phyloP scores from a whole-genome alignment of 371 early-diverging fungal genomes.

The Mortierella sp. region DNA sequence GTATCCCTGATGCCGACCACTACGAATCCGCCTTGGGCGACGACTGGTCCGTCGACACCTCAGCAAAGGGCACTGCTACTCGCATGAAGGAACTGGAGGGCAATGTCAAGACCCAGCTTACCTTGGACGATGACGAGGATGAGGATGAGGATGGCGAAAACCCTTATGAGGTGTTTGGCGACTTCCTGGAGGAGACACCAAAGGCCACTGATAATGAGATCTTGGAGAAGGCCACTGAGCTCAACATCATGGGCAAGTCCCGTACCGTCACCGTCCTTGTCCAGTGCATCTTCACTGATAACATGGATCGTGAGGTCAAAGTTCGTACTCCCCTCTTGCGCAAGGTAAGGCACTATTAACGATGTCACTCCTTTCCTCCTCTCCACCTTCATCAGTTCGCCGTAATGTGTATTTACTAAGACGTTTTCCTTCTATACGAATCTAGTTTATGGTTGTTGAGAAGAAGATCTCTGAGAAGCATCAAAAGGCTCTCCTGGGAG shows the following conservation, averaged over 20 bases:
- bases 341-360: conserved; percentile 38
- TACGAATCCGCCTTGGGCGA: conserved; percentile 78
- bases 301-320: conserved; percentile 67
- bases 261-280: conserved; percentile 79
- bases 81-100: conserved; percentile 78
- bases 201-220: conserved; percentile 75
- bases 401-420: neutral
- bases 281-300: conserved; percentile 78
- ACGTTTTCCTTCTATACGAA: neutral
- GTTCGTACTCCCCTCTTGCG: conserved; percentile 74
- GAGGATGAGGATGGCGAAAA: conserved; percentile 77
- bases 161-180: conserved; percentile 78
- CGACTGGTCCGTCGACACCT: conserved; percentile 88
- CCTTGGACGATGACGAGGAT: conserved; percentile 59
- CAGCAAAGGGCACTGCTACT: conserved; percentile 80
- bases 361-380: conserved; percentile 1
- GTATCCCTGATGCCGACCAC: conserved; percentile 59
- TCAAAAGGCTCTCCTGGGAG: conserved; percentile 91
- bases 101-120: conserved; percentile 58
- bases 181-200: conserved; percentile 68
- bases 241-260: conserved; percentile 81
- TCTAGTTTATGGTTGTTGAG: conserved; percentile 75
- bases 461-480: conserved; percentile 64
- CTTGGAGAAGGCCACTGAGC: conserved; percentile 79
- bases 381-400: neutral